A percentile compares a stretch with the other conserved stretches of the same genome.
phyloP scores from a whole-genome alignment of 202 grass and related monocot species.

The Bolboschoenoplectus hybrid region DNA sequence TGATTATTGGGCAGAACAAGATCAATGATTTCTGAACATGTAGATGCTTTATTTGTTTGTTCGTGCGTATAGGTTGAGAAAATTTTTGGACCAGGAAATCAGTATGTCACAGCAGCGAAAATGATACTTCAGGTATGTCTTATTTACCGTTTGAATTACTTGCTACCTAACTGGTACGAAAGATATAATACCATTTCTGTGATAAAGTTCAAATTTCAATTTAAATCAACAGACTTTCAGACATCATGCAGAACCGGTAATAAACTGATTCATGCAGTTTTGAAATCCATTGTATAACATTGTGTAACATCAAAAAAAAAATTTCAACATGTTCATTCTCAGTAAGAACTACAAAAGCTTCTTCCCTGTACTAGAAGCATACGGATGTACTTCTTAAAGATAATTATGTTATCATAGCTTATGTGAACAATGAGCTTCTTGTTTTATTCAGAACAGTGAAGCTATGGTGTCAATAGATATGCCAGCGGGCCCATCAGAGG shows the following conservation, averaged over 20 bases:
- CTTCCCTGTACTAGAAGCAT: background rate
- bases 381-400: background rate
- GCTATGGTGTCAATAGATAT: slow-evolving; percentile 98
- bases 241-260: background rate
- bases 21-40: background rate
- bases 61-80: slow-evolving; percentile 64
- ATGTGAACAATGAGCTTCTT: slow-evolving; percentile 19
- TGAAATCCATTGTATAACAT: background rate
- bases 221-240: background rate
- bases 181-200: background rate
- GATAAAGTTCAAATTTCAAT: background rate
- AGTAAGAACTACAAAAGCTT: slow-evolving; percentile 18
- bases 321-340: background rate
- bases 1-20: background rate
- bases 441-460: slow-evolving; percentile 89
- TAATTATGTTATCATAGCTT: background rate
- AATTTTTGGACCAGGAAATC: slow-evolving; percentile 95
- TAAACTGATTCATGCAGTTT: background rate
- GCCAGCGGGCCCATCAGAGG: slow-evolving; percentile 95
- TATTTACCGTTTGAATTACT: slow-evolving; percentile 25
- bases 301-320: slow-evolving; percentile 20
- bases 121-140: slow-evolving; percentile 96
- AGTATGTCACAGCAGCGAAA: slow-evolving; percentile 99
- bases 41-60: slow-evolving; percentile 2
- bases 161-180: background rate